Conservation (phyloP, 129 eudicot species). For the Kitagawia praeruptora region DNA sequence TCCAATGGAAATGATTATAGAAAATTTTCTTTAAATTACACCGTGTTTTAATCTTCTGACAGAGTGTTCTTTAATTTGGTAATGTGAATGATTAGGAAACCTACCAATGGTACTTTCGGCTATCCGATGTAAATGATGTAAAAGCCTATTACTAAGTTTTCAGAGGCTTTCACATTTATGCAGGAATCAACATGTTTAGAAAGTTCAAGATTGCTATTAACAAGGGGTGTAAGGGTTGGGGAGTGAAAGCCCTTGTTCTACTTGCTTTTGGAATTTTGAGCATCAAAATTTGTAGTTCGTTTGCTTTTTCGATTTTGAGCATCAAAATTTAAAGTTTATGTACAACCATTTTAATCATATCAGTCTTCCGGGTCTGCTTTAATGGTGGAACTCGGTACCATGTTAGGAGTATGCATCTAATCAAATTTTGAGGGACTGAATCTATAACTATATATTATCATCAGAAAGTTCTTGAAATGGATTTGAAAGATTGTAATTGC, state of each 20-base stretch:
- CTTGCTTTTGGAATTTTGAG: too few species aligned
- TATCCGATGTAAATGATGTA: not conserved
- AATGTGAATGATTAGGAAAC: not conserved
- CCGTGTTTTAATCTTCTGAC: not conserved
- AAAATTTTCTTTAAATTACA: not conserved
- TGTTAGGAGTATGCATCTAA: slow-evolving; percentile 76
- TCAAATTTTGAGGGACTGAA: slow-evolving; percentile 60
- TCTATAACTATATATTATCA: slow-evolving; percentile 16
- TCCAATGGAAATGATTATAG: not conserved
- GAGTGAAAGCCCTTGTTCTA: too few species aligned
- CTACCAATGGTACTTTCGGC: not conserved
- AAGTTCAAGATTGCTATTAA: not conserved
- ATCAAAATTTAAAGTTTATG: too few species aligned
- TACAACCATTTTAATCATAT: slow-evolving; percentile 57
- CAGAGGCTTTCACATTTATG: not conserved
- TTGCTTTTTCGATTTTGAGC: too few species aligned
- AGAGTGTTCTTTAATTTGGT: not conserved
- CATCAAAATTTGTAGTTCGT: too few species aligned
- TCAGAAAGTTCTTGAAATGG: slow-evolving; percentile 45
- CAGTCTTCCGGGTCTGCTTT: slow-evolving; percentile 32
- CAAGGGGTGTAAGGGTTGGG: too few species aligned
- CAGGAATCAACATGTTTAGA: not conserved
- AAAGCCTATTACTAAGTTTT: not conserved
- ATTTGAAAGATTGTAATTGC: slow-evolving; percentile 55
- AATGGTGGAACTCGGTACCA: slow-evolving; percentile 68